phyloP scores from a whole-genome alignment of 140 eudicot species.

The Ambrosia hybrid region DNA sequence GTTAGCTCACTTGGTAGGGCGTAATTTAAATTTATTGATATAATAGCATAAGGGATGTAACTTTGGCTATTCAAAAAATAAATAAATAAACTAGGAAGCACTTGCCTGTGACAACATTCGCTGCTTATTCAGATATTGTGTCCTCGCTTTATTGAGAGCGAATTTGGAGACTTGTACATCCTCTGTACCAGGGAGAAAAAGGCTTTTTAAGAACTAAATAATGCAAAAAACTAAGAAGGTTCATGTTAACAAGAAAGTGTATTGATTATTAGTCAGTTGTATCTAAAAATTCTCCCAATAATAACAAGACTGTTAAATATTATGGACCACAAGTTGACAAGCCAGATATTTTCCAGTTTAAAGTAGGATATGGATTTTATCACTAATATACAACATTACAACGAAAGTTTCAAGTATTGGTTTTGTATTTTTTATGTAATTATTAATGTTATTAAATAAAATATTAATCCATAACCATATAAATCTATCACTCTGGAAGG shows the following conservation, averaged over 20 bases:
- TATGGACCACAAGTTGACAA: not conserved
- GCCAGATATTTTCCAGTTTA: no score
- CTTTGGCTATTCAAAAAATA: no score
- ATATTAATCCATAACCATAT: not conserved
- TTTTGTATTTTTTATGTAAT: not conserved
- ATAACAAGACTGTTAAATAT: not conserved
- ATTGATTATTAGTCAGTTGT: not conserved
- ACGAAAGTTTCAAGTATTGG: not conserved
- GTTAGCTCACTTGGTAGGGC: no score
- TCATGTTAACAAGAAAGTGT: not conserved
- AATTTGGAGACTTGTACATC: constrained; percentile 78
- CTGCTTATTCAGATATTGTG: constrained; percentile 75
- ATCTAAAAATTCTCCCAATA: not conserved
- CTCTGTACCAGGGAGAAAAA: constrained; percentile 51
- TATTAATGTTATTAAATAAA: not conserved
- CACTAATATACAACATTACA: no score
- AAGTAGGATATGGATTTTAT: no score
- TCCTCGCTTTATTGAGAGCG: constrained; percentile 78
- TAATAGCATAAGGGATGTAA: no score
- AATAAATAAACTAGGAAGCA: not conserved
- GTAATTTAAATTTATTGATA: no score
- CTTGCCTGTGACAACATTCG: constrained; percentile 75
- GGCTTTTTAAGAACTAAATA: not conserved
- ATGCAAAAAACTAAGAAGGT: not conserved
- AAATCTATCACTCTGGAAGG: not conserved